These are phyloP conservation scores for Alnus glutinosa DNA, from an alignment of 306 rosid species.

Conservation along the genomic window DNA sequence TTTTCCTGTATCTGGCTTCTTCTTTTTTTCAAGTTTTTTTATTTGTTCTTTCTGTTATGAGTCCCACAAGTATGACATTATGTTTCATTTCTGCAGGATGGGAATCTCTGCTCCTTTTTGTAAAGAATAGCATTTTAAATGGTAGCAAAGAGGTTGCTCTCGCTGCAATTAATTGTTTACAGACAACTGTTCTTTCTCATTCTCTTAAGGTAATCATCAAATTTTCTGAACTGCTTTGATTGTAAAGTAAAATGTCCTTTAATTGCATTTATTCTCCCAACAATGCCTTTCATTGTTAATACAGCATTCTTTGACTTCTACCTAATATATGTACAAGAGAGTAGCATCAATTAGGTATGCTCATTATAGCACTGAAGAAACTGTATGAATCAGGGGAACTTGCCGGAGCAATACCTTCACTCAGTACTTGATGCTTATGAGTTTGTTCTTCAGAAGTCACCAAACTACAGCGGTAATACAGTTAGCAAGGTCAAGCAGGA, in stretches of 20 bases:
- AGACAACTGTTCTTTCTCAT: constrained; percentile 82
- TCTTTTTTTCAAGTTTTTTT: constrained; percentile 5
- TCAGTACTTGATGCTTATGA: constrained; percentile 81
- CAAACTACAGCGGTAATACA: constrained; percentile 58
- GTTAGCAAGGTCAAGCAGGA: constrained; percentile 89
- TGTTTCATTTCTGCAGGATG: constrained; percentile 64
- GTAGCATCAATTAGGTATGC: constrained; percentile 23
- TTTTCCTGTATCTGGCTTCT: constrained; percentile 23
- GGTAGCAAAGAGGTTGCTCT: constrained; percentile 97
- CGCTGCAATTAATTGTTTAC: constrained; percentile 91
- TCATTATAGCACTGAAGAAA: constrained; percentile 34
- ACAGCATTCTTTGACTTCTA: constrained; percentile 17
- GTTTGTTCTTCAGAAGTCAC: constrained; percentile 69
- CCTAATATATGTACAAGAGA: constrained; percentile 22
- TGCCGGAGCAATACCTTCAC: constrained; percentile 77
- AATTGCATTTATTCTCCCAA: constrained; percentile 2
- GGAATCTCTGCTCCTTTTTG: constrained; percentile 87
- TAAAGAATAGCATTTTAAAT: constrained; percentile 71
- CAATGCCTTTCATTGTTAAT: constrained; percentile 1
- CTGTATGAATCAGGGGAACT: constrained; percentile 69
- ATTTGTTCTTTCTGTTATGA: constrained; percentile 23
- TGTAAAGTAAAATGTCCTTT: constrained; percentile 22
- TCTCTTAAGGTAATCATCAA: constrained; percentile 68
- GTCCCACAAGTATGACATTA: constrained; percentile 16
- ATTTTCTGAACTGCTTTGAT: constrained; percentile 23